Conservation (phyloP, 129 eudicot species). For the Saussurea involucrata region DNA sequence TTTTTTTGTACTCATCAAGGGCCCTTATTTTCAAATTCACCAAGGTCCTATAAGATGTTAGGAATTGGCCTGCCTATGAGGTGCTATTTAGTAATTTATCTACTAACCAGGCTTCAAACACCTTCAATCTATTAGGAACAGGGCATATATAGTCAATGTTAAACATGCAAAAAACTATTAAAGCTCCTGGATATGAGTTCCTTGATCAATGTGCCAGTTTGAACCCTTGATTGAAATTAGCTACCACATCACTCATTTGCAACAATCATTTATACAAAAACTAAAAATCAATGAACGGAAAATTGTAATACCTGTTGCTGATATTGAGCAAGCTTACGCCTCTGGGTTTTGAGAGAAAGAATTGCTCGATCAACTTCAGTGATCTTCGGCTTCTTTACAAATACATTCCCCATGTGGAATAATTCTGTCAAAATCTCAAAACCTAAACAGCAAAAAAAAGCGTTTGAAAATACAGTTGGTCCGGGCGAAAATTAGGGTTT, state of each 20-base stretch:
- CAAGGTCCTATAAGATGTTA: no score
- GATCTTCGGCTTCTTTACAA: constrained; percentile 94
- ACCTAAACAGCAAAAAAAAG: neutral
- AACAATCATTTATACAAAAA: neutral
- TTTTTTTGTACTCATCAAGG: no score
- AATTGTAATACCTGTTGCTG: constrained; percentile 64
- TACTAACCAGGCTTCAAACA: neutral
- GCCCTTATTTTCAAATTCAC: no score
- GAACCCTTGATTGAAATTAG: neutral
- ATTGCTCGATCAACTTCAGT: constrained; percentile 97
- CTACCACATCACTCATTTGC: neutral
- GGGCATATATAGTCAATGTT: neutral
- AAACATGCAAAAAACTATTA: neutral
- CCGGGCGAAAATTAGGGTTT: constrained; percentile 8
- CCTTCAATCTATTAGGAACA: neutral
- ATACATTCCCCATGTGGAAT: constrained; percentile 68
- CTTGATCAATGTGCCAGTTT: neutral
- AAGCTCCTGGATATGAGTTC: neutral
- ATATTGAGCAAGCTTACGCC: constrained; percentile 95
- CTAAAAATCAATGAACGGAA: neutral
- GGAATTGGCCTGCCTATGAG: no score
- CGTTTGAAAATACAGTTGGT: neutral
- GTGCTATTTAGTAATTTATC: neutral
- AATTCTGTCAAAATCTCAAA: neutral
- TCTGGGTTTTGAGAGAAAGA: constrained; percentile 88